These are phyloP conservation scores for Dicorynia guianensis DNA, from an alignment of 306 rosid species.

Conservation along the genomic window DNA sequence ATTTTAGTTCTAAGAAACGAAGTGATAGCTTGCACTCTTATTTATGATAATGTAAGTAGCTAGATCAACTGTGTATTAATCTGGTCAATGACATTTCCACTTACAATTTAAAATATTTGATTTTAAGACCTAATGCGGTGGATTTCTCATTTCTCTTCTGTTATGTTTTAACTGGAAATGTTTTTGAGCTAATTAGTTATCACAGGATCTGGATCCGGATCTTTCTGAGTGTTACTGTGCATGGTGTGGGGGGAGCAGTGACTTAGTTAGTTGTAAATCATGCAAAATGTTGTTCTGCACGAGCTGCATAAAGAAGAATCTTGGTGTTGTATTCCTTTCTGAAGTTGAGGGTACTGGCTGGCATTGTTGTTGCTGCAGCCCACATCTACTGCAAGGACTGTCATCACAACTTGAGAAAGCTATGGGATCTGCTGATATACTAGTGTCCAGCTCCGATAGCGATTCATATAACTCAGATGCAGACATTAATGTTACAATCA, in stretches of 20 bases:
- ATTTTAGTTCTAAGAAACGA: background rate
- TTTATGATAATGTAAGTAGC: background rate
- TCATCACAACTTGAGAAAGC: constrained; percentile 65
- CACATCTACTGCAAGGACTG: constrained; percentile 63
- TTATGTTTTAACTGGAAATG: constrained; percentile 32
- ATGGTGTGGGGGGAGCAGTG: constrained; percentile 77
- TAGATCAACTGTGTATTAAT: background rate
- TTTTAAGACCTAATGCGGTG: constrained; percentile 2
- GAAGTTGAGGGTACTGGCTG: constrained; percentile 62
- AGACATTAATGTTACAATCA: constrained; percentile 54
- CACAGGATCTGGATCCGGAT: constrained; percentile 72
- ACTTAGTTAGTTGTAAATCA: constrained; percentile 66
- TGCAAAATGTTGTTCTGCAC: constrained; percentile 72
- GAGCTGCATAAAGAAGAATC: constrained; percentile 71
- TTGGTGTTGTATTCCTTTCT: constrained; percentile 64
- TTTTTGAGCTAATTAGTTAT: constrained; percentile 43
- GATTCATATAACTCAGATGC: constrained; percentile 80
- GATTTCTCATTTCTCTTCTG: background rate
- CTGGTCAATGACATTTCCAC: background rate
- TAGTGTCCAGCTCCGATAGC: constrained; percentile 71
- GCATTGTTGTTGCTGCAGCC: constrained; percentile 81
- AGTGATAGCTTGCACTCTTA: background rate
- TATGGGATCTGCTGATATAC: constrained; percentile 43
- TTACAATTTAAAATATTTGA: background rate
- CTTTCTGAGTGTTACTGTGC: constrained; percentile 68